These are phyloP conservation scores for Globisporangium carolinianum DNA, from an alignment of 352 stramenopile genomes.

Conservation along the genomic window DNA sequence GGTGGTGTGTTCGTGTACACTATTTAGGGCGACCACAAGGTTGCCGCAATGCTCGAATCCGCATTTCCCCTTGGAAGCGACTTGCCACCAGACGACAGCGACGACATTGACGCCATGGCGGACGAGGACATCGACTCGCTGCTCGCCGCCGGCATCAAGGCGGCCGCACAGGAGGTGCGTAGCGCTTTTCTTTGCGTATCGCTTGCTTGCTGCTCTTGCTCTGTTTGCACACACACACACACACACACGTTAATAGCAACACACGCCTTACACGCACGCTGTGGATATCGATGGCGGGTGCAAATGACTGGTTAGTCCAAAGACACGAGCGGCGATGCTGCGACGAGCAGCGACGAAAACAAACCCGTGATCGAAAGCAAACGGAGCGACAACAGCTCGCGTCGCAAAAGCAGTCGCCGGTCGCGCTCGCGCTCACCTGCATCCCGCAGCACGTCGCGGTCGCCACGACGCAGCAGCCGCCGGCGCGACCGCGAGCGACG, in stretches of 20 bases:
- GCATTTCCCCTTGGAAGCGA: not conserved
- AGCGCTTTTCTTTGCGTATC: not conserved
- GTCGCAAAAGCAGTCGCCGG: slow-evolving; percentile 12
- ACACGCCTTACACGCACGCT: no score
- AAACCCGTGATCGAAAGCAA: not conserved
- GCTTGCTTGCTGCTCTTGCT: not conserved
- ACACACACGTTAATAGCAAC: not conserved
- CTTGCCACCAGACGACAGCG: no score
- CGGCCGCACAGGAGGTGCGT: slow-evolving; percentile 33
- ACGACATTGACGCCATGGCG: slow-evolving; percentile 23
- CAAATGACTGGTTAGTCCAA: slow-evolving; percentile 2
- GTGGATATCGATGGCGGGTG: no score
- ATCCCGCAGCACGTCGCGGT: slow-evolving; percentile 20
- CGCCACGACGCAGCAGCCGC: slow-evolving; percentile 24
- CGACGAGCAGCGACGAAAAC: not conserved
- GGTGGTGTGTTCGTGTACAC: no score
- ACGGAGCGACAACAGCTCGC: not conserved
- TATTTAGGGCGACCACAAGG: not conserved
- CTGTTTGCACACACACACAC: not conserved
- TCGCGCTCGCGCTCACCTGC: slow-evolving; percentile 26
- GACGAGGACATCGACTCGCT: slow-evolving; percentile 81
- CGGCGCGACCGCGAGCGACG: slow-evolving; percentile 25
- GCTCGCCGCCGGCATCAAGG: slow-evolving; percentile 66
- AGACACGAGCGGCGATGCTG: not conserved
- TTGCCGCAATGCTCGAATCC: not conserved